Conservation (phyloP, 116 monocot species). For the Posidonia oceanica region DNA sequence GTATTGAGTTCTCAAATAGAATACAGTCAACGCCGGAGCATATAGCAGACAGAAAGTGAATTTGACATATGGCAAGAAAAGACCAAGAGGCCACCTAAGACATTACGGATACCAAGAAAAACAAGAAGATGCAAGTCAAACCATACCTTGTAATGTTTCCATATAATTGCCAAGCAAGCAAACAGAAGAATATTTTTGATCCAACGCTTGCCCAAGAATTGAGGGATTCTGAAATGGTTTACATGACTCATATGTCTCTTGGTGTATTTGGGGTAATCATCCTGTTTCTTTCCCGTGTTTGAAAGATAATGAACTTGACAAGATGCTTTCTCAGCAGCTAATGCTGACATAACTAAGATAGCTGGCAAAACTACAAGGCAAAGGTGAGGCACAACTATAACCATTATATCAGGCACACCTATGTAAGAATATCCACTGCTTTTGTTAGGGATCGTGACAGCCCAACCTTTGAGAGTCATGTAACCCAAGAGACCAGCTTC, state of each 20-base stretch:
- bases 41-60: neutral
- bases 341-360: constrained; percentile 48
- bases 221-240: constrained; percentile 8
- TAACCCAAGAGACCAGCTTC: constrained; percentile 33
- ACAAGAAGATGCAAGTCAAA: neutral
- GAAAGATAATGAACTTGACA: constrained; percentile 32
- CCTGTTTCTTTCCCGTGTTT: constrained; percentile 64
- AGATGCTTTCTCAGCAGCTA: constrained; percentile 59
- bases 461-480: constrained; percentile 82
- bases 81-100: too few relatives aligned
- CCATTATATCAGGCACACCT: constrained; percentile 88
- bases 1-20: neutral
- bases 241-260: constrained; percentile 5
- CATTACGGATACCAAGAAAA: neutral
- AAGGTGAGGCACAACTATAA: constrained; percentile 82
- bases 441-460: constrained; percentile 8
- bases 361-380: constrained; percentile 77
- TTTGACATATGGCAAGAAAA: constrained; percentile 2
- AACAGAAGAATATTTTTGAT: constrained; percentile 59
- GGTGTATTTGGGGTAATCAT: constrained; percentile 33
- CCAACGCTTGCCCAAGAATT: constrained; percentile 31
- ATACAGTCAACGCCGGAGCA: neutral
- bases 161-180: constrained; percentile 36
- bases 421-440: constrained; percentile 13
- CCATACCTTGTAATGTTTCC: constrained; percentile 81